Evolutionary conservation across 192 early-diverging fungal species (phyloP).

Genomic region (Backusella macrospora): DNA sequence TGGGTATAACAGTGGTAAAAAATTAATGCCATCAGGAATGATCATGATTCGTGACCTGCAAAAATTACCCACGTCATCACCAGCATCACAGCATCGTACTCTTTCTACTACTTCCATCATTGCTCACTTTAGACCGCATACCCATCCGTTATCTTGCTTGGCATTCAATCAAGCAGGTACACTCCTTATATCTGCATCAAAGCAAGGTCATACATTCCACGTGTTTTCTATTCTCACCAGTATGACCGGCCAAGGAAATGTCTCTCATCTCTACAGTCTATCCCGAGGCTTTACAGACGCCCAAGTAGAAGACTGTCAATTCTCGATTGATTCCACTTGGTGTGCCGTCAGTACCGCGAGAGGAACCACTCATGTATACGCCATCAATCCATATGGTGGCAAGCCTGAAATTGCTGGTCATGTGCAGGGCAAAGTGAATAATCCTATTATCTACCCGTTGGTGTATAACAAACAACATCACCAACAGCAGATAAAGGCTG

Average conservation of each 20-base stretch:
- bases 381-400: conserved; percentile 66
- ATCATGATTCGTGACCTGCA: conserved; percentile 55
- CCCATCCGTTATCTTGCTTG: conserved; percentile 62
- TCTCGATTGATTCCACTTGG: conserved; percentile 75
- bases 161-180: conserved; percentile 69
- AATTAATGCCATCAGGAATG: conserved; percentile 26
- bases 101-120: conserved; percentile 47
- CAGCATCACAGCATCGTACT: conserved; percentile 3
- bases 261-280: conserved; percentile 66
- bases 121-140: conserved; percentile 75
- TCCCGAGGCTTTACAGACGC: conserved; percentile 82
- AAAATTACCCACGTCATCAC: conserved; percentile 14
- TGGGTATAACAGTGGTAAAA: not conserved
- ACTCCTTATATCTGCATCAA: conserved; percentile 69
- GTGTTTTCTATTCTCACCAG: conserved; percentile 60
- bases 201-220: conserved; percentile 74
- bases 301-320: conserved; percentile 67
- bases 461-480: not conserved
- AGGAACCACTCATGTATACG: conserved; percentile 78
- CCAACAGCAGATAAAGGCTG: not conserved
- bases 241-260: conserved; percentile 34
- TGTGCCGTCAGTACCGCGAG: conserved; percentile 70
- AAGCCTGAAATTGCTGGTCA: conserved; percentile 59
- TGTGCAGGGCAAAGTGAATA: conserved; percentile 47
- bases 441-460: conserved; percentile 32